A percentile compares a stretch with the other conserved stretches of the same genome.
Conservation (phyloP, 225 moss, liverwort and hornwort genomes). For the Sphagnum contortum region DNA sequence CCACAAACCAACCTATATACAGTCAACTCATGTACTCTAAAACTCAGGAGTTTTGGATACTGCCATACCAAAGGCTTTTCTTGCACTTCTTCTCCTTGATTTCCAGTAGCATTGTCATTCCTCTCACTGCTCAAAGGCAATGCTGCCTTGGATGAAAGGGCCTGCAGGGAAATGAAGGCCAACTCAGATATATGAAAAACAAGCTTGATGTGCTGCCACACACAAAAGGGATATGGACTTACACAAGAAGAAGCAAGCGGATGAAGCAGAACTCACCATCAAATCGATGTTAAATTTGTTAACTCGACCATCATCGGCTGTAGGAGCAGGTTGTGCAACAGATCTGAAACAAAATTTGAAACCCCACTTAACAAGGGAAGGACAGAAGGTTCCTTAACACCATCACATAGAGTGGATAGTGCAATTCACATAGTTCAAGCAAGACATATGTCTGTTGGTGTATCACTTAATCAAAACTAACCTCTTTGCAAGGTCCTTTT, state of each 20-base stretch:
- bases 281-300: conserved; percentile 53
- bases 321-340: conserved; percentile 12
- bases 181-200: no score
- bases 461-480: conserved; percentile 1
- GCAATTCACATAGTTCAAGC: no score
- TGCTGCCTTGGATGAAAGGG: conserved; percentile 23
- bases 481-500: conserved; percentile 61
- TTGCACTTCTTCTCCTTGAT: conserved; percentile 6
- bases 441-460: no score
- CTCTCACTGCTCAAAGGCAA: conserved; percentile 20
- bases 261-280: conserved; percentile 37
- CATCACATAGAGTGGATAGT: no score
- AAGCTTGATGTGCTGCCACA: no score
- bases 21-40: no score
- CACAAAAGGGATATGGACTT: no score
- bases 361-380: no score
- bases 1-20: no score
- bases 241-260: no score
- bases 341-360: conserved; percentile 26
- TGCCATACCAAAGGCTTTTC: conserved; percentile 43
- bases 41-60: no score
- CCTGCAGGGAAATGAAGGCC: conserved; percentile 19
- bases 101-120: conserved; percentile 18
- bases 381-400: no score
- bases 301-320: conserved; percentile 29